Evolutionary conservation across 148 eudicot genomes (phyloP), one percentile per base, ranked within the genome.

Genomic region (Simmondsia chinensis): DNA sequence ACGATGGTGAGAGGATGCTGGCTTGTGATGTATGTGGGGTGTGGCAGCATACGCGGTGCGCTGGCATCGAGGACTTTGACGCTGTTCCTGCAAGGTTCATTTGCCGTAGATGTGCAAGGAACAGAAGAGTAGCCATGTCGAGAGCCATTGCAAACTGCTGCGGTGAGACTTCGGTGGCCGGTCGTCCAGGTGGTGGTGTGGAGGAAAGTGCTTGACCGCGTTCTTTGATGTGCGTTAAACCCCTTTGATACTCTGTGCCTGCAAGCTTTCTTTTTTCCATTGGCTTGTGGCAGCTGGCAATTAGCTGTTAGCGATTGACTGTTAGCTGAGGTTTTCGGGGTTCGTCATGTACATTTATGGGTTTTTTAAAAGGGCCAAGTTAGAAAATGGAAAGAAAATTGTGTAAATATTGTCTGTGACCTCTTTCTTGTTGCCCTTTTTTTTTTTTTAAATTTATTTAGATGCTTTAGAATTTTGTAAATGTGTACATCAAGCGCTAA

Each of bases 11-110:
- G 74, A 69, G 97, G 25, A 88, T 88, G 97, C 39, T 83, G 44
- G 94, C 94, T 2, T 88, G 97, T 33, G 97, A 88, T 33, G 54
- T 33, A 0, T 88, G 97, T 33, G 72, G 87, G 3, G 70, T 77
- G n/a, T 88, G 97, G 97, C 91, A 77, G 63, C 97, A 88, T 48
- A 88, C 97, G 8, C 65, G 97, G 59, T 88, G 97, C 55, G 69
- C 71, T 0, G 83, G 87, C 22, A 80, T 88, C 32, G 59, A 49
- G 0, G 97, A 88, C 43, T 61, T 32, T 30, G 79, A 69, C 12
- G 58, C 49, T 1, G 94, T 75, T 5, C 97, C 97, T 4, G 76
- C 63, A 1, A 80, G 51, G 69, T 88, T 74, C 36, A 60, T 70
- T 24, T 88, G 97, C 33, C 33, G 33, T 33, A 51, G 73, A 37